Conservation (phyloP, 1,284 basidiomycete species). For the Ceratobasidium sp. region DNA sequence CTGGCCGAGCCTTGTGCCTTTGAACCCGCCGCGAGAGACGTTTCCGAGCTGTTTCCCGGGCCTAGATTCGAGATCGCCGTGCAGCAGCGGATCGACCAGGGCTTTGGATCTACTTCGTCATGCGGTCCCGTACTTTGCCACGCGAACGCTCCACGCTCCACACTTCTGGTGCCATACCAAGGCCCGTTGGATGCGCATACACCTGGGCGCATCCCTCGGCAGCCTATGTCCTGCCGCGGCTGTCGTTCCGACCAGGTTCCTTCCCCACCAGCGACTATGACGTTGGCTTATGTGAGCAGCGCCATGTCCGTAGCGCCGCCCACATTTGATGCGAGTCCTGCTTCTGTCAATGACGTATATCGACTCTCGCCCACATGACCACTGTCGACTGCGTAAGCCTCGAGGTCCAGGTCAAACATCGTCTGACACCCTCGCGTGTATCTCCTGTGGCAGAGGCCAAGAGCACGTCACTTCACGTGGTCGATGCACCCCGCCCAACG, state of each 20-base stretch:
- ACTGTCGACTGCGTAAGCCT: background rate
- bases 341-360: too few relatives aligned
- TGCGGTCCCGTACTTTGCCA: conserved; percentile 1
- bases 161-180: too few relatives aligned
- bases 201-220: too few relatives aligned
- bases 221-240: too few relatives aligned
- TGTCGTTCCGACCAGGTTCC: too few relatives aligned
- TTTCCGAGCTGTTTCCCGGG: background rate
- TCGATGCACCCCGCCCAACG: too few relatives aligned
- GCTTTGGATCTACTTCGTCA: background rate
- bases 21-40: background rate
- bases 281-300: too few relatives aligned
- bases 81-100: conserved; percentile 3
- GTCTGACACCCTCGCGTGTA: background rate
- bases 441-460: conserved; percentile 17
- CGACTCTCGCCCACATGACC: background rate
- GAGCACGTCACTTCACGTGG: too few relatives aligned
- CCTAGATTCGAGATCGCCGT: background rate
- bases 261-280: too few relatives aligned
- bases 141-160: background rate
- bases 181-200: too few relatives aligned
- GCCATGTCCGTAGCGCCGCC: too few relatives aligned
- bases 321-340: too few relatives aligned
- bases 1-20: background rate
- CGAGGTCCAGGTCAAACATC: background rate